A percentile compares a stretch with the other conserved stretches of the same genome.
Conservation (phyloP, 306 rosid genomes). For the Biancaea sappan region DNA sequence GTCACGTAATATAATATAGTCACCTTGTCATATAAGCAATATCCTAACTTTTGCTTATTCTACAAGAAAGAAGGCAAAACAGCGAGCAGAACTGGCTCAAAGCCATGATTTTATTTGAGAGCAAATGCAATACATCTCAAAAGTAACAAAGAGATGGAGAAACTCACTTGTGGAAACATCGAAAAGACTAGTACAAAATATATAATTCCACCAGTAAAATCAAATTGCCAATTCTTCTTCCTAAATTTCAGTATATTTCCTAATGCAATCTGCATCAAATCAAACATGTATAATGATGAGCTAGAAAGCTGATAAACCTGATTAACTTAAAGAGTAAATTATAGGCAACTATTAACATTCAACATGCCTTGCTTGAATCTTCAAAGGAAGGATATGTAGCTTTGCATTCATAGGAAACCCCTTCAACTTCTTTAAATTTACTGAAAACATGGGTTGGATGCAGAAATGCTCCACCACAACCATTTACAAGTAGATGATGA, state of each 20-base stretch:
- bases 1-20: neutral
- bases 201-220: conserved; percentile 97
- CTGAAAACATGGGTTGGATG: conserved; percentile 97
- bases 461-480: conserved; percentile 98
- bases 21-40: conserved; percentile 11
- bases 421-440: conserved; percentile 63
- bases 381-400: conserved; percentile 95
- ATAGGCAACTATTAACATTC: conserved; percentile 25
- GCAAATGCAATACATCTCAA: conserved; percentile 2
- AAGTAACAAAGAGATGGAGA: conserved; percentile 15
- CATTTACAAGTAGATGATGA: conserved; percentile 91
- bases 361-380: conserved; percentile 89
- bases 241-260: conserved; percentile 94
- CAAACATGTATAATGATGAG: conserved; percentile 27
- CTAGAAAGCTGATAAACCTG: conserved; percentile 17
- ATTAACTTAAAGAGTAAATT: conserved; percentile 18
- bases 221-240: conserved; percentile 99
- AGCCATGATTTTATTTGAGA: neutral
- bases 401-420: conserved; percentile 77
- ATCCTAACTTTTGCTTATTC: conserved; percentile 16
- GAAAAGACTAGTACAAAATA: conserved; percentile 86
- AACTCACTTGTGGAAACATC: conserved; percentile 94
- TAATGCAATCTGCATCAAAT: conserved; percentile 74
- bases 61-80: conserved; percentile 18
- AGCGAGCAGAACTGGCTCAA: conserved; percentile 9